Conservation (phyloP, 208 protist genomes). For the Strigomonas culicis region DNA sequence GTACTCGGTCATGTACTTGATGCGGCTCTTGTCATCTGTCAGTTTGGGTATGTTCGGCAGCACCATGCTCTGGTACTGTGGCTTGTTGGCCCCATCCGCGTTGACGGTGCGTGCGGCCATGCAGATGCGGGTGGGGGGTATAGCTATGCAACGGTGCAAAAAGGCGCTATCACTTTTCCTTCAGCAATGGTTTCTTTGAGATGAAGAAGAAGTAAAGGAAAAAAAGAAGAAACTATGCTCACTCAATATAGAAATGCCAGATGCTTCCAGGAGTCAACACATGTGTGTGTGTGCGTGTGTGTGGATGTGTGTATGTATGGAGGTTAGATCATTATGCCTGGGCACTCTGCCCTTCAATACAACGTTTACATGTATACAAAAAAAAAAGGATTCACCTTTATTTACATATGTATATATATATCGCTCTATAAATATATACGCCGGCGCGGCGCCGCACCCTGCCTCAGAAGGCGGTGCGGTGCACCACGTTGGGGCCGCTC, state of each 20-base stretch:
- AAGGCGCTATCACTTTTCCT: neutral
- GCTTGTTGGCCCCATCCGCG: slow-evolving; percentile 16
- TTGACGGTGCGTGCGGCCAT: neutral
- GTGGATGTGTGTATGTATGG: neutral
- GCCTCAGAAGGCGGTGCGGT: slow-evolving; percentile 47
- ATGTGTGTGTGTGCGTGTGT: too few species aligned
- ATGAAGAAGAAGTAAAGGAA: slow-evolving; percentile 2
- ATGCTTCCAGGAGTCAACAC: neutral
- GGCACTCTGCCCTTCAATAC: too few species aligned
- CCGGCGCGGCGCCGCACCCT: neutral
- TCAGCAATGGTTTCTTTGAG: neutral
- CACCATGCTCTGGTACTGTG: slow-evolving; percentile 29
- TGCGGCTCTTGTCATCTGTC: slow-evolving; percentile 67
- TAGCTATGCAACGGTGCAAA: too few species aligned
- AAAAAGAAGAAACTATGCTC: neutral
- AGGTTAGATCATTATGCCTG: too few species aligned
- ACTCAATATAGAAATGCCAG: neutral
- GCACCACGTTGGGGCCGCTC: slow-evolving; percentile 54
- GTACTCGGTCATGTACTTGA: slow-evolving; percentile 83
- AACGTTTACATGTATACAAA: neutral
- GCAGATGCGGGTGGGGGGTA: neutral
- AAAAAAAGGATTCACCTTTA: slow-evolving; percentile 1
- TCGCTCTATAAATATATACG: neutral
- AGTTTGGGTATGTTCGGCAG: slow-evolving; percentile 87
- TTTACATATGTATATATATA: slow-evolving; percentile 7